Evolutionary conservation across 2,329 filamentous ascomycete species (phyloP).

Genomic region (Lizonia empirigonia): DNA sequence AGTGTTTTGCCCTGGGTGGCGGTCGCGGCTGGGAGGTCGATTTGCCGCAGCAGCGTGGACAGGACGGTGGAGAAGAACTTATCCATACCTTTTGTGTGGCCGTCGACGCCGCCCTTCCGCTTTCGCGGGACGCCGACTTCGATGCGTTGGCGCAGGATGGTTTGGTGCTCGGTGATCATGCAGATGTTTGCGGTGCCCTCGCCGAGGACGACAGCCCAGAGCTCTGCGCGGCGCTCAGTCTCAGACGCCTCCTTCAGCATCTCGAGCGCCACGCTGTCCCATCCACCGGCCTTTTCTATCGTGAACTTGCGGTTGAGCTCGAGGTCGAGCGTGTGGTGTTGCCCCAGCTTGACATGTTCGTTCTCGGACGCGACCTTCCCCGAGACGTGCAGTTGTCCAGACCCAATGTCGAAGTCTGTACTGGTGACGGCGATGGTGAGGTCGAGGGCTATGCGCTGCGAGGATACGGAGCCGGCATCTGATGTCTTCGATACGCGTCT

Average conservation of each 20-base stretch:
- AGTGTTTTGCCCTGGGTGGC: constrained; percentile 35
- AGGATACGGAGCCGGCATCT: constrained; percentile 65
- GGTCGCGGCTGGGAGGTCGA: constrained; percentile 65
- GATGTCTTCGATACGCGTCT: constrained; percentile 68
- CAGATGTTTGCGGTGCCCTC: constrained; percentile 85
- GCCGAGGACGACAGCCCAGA: constrained; percentile 92
- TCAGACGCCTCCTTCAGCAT: constrained; percentile 80
- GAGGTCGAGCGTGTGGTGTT: constrained; percentile 77
- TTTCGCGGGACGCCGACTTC: constrained; percentile 72
- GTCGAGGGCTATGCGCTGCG: constrained; percentile 67
- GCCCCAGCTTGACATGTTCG: constrained; percentile 68
- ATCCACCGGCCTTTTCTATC: constrained; percentile 78
- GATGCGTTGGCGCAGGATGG: constrained; percentile 72
- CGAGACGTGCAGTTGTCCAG: constrained; percentile 70
- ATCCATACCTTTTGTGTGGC: constrained; percentile 72
- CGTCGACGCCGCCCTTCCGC: constrained; percentile 63
- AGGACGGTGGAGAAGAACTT: constrained; percentile 81
- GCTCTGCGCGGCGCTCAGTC: constrained; percentile 77
- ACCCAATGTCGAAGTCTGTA: constrained; percentile 72
- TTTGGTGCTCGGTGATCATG: constrained; percentile 79
- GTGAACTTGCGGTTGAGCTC: constrained; percentile 88
- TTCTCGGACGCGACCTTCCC: constrained; percentile 71
- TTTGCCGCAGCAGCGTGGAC: constrained; percentile 74
- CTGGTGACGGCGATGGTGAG: constrained; percentile 69
- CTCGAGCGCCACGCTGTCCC: constrained; percentile 86